These are phyloP conservation scores for Yamadazyma jaroonii DNA, from an alignment of 1,139 yeast species.

Conservation along the genomic window DNA sequence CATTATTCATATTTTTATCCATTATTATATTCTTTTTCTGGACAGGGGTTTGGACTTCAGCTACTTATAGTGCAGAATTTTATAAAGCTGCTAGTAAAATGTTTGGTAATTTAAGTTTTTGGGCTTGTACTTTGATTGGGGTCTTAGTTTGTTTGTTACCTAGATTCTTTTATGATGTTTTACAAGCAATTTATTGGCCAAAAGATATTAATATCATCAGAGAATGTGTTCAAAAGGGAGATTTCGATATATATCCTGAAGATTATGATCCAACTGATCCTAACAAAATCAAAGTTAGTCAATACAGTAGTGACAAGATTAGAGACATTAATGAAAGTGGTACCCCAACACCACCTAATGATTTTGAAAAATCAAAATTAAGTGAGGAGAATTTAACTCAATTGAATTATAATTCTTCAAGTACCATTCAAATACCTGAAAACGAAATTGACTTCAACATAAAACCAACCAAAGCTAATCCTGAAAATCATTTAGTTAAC, in stretches of 20 bases:
- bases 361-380: not conserved
- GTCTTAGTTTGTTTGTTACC: constrained; percentile 73
- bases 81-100: constrained; percentile 74
- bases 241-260: constrained; percentile 54
- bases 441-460: not conserved
- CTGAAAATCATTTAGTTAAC: constrained; percentile 4
- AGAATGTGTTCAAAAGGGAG: constrained; percentile 66
- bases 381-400: constrained; percentile 9
- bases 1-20: constrained; percentile 60
- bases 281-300: constrained; percentile 35
- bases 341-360: constrained; percentile 8
- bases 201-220: constrained; percentile 82
- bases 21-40: constrained; percentile 71
- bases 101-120: constrained; percentile 69
- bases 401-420: constrained; percentile 12
- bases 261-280: constrained; percentile 68
- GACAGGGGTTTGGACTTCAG: constrained; percentile 85
- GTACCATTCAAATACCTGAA: constrained; percentile 11
- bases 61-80: constrained; percentile 59
- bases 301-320: constrained; percentile 22
- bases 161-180: constrained; percentile 63
- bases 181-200: constrained; percentile 65
- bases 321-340: constrained; percentile 14
- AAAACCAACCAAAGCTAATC: not conserved
- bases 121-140: constrained; percentile 83